Base-by-base conservation (phyloP, 1,284 basidiomycete genomes). In the Trametes hirsuta region DNA sequence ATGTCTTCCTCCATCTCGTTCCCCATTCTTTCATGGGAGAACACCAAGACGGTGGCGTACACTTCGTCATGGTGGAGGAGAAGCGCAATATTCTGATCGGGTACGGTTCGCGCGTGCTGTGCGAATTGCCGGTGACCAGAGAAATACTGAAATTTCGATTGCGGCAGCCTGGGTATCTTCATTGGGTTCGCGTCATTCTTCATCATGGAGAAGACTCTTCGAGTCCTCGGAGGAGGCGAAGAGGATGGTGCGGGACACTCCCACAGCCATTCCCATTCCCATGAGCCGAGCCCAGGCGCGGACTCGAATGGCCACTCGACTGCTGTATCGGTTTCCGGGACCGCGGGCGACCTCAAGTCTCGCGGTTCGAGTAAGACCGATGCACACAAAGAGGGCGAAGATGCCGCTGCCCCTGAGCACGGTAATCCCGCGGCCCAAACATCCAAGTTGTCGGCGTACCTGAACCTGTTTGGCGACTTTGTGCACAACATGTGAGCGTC, bases 21-120 rank as follows among this genome's bases (percentile, higher is more conserved):
- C 93, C 93, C 14, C 94, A 95, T 73, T 83, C 90, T 4, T 95
- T 95, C 75, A 90, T 94, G 80, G 94, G 93, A 45, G 94, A 95
- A 71, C 85, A 88, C 68, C 85, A 89, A 70, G 86, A 84, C 54
- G 78, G 80, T 42, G 84, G 84, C 44, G 85, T 86, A 18, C 85
- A 88, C 63, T 82, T 91, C 55, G 81, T 95, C 37, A 84, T 93
- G 77, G 90, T 95, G 10, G 92, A 95, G 73, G 91, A 94, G 74
- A 93, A 93, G 75, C 81, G 93, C 63, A 95, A 95, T 73, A 93
- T 96, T 66, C 76, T 95, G 48, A 86, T 95, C 67, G 93, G 93
- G 87, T 93, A 72, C 64, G 76, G 71, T 46, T 5, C 44, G 5
- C 36, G 18, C 44, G 22, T 45, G 4, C 22, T 25, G 52, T 61